Base-by-base conservation (phyloP, 2,329 filamentous ascomycete genomes). In the Colletotrichum aenigma region DNA sequence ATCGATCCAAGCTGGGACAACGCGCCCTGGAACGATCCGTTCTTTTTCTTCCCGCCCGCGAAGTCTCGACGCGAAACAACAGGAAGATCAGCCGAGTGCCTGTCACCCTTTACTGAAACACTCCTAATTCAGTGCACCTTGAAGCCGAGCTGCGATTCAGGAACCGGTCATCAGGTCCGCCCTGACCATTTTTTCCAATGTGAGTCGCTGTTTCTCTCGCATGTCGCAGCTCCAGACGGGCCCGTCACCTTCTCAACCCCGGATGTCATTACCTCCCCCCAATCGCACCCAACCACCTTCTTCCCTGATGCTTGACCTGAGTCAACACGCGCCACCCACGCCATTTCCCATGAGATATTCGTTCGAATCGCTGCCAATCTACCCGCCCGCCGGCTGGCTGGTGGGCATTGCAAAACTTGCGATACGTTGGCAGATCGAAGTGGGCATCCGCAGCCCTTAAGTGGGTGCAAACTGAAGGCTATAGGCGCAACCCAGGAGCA, bases 181-280 rank as follows among this genome's bases (percentile, higher is more conserved):
- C 58, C 15, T n/a, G 21, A 18, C 18, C 24, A 60, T 52, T 68
- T 60, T 48, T 32, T 43, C 38, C 34, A n/a, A 52, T 13, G 62
- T 73, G 69, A 75, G 64, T 73, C 64, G 62, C 73, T 73, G 73
- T 64, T 72, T 75, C 70, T 75, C 43, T 38, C 43, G 16, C 64
- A 67, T 43, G 64, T 65, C 65, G 21, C 73, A 73, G 43, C 64
- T 68, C 34, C 30, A 67, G 62, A 72, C 62, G 69, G 38, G 52
- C 24, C 69, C n/a, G 52, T 55, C 55, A 15, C 56, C 30, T 55
- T 66, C 55, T 26, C 32, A 52, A 9, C 26, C 70, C 30, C 61
- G 43, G 30, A 10, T 26, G 12, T 7, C 56, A 21, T 12, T 18
- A 70, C 24, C 21, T 26, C 28, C 26, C 32, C 43, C 24, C 61